Base-by-base conservation (phyloP, 176 grass and related monocot genomes). In the Melocanna baccifera region DNA sequence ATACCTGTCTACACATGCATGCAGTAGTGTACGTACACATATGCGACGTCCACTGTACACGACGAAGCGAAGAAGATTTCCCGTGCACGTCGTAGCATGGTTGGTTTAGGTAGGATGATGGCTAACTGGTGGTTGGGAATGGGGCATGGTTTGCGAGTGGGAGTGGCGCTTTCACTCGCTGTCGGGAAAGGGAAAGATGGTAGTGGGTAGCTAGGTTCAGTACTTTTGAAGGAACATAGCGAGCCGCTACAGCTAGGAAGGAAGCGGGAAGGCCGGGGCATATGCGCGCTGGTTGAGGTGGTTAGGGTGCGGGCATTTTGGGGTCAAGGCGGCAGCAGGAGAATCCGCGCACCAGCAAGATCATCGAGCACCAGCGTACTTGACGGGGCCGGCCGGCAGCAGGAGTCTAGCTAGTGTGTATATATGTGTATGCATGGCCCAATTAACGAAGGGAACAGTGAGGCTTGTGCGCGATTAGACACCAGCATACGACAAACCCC, bases 151-250 rank as follows among this genome's bases (percentile, higher is more conserved):
- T 12, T 12, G 82, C 61, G 71, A 81, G 77, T 77, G 88, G 83
- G 78, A 55, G 77, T n/a, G 75, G 65, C 34, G 81, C 77, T 89
- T 69, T 89, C 82, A 68, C 3, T 89, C 88, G 77, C 52, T 69
- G 63, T 89, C 88, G n/a, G 18, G 53, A 89, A 89, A 75, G 48
- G 77, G 16, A 7, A 0, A 4, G 25, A 48, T 4, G 9, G 73
- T 84, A 69, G 88, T 85, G 88, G 71, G 77, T 79, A n/a, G n/a
- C n/a, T n/a, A 67, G 81, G 74, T 84, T 88, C 67, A 84, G 87
- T 84, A 52, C 81, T 34, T 52, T 70, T 72, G 29, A 88, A 77
- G 80, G 42, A 70, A 83, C 29, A 22, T 15, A 57, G 16, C 0
- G n/a, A 30, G 61, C 62, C 14, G 63, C 39, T 69, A 23, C 37